Evolutionary conservation across 75 land plant genomes (phyloP).

Genomic region (Chamaecyparis obtusa): DNA sequence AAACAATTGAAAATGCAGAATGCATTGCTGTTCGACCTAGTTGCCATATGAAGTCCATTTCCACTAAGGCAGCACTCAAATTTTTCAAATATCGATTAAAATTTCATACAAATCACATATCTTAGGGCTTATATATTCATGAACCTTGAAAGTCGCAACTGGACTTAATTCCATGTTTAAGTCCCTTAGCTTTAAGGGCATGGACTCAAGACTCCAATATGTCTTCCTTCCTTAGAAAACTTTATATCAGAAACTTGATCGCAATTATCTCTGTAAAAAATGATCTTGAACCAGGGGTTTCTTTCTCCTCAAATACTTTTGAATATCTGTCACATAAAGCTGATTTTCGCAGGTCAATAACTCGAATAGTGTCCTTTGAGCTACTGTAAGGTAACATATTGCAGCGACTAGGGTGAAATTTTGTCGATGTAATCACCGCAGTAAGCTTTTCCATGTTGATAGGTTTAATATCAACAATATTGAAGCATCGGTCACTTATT

Average conservation of each 20-base stretch:
- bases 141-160: too few species aligned
- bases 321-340: constrained; percentile 82
- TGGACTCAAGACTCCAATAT: constrained; percentile 81
- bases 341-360: constrained; percentile 87
- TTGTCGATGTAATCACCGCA: constrained; percentile 88
- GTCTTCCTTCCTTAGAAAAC: constrained; percentile 73
- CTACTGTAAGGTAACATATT: constrained; percentile 88
- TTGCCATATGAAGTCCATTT: too few species aligned
- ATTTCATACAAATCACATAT: too few species aligned
- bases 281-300: constrained; percentile 61
- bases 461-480: constrained; percentile 80
- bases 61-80: too few species aligned
- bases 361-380: constrained; percentile 84
- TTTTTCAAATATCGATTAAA: too few species aligned
- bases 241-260: constrained; percentile 87
- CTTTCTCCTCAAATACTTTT: constrained; percentile 64
- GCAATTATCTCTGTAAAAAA: constrained; percentile 87
- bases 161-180: too few species aligned
- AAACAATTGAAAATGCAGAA: constrained; percentile 59
- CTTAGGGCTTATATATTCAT: too few species aligned
- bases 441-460: constrained; percentile 72
- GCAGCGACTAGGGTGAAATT: constrained; percentile 85
- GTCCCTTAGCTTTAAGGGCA: constrained; percentile 84
- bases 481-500: constrained; percentile 68
- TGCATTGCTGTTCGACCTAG: constrained; percentile 61